Conservation (phyloP, 2,329 filamentous ascomycete genomes). For the Ascochyta lentis region DNA sequence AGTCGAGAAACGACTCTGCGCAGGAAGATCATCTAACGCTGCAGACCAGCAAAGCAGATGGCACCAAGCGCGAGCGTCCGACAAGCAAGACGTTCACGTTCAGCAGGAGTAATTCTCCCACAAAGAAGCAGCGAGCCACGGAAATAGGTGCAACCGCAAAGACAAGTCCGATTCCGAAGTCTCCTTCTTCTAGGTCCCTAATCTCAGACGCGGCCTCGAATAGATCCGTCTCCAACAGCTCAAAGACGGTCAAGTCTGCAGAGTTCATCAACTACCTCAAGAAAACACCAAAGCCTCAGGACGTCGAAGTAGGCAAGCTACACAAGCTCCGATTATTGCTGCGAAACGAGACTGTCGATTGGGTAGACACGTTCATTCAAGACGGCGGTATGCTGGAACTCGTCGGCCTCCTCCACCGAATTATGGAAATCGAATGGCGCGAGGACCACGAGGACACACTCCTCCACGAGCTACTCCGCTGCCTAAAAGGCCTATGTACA, state of each 20-base stretch:
- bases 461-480: constrained; percentile 89
- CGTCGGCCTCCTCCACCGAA: constrained; percentile 83
- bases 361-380: constrained; percentile 91
- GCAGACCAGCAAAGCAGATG: constrained; percentile 12
- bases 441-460: constrained; percentile 96
- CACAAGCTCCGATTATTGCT: constrained; percentile 90
- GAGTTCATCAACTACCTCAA: constrained; percentile 88
- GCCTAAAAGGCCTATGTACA: constrained; percentile 92
- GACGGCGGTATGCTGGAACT: constrained; percentile 93
- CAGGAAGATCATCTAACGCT: constrained; percentile 38
- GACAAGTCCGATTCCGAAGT: constrained; percentile 72
- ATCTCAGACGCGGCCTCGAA: constrained; percentile 61
- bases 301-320: constrained; percentile 90
- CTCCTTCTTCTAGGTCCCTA: constrained; percentile 64
- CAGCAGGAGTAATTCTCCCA: constrained; percentile 72
- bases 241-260: constrained; percentile 74
- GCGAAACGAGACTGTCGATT: constrained; percentile 92
- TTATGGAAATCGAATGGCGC: constrained; percentile 95
- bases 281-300: constrained; percentile 79
- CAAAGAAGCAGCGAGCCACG: constrained; percentile 75
- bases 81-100: constrained; percentile 82
- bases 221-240: constrained; percentile 70
- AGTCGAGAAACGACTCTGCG: constrained; percentile 38
- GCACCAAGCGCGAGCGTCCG: constrained; percentile 56
- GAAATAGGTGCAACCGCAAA: constrained; percentile 67